Base-by-base conservation (phyloP, 2,329 filamentous ascomycete genomes). In the Epichloe coenophiala region DNA sequence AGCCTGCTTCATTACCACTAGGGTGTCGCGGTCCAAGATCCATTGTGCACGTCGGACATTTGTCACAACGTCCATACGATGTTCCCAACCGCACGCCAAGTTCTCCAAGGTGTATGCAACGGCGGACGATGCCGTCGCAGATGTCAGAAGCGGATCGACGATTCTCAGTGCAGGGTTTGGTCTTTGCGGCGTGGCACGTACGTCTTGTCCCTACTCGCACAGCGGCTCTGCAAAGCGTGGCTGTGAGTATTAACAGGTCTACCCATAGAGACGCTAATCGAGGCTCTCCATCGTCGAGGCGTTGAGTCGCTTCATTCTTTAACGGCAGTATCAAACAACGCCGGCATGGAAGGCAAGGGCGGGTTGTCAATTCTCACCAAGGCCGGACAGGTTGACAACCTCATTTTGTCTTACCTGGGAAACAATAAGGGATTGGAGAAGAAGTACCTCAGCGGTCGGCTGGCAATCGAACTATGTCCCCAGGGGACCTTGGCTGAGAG, bases 321-420 rank as follows among this genome's bases (percentile, higher is more conserved):
- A 33, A 88, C 84, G 1, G 85, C 84, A 19, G 83, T 90, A 2
- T 89, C 85, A 47, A 91, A 91, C 63, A 91, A 91, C 62, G 86
- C 86, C 7, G 86, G 86, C 27, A 74, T 81, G 33, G 80, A 84
- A 39, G 79, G 81, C 31, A 78, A 75, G 48, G 78, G 81, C 4
- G 86, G 86, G 1, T 70, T 91, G 15, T 80, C 84, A 1, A 76
- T 80, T 8, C 74, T 90, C 33, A 78, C 84, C 0, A 75, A 80
- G 50, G 78, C 80, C 0, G 84, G 84, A 12, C 85, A 88, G 59
- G 73, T 91, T 39, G 74, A 78, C 54, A 80, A 84, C 52, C 78
- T 90, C 63, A 81, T 89, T 53, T 72, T 87, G 21, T 87, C 83
- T 5, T 90, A 85, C 55, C 75, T 91, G 11, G 86, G 86, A 8